Evolutionary conservation across 306 rosid genomes (phyloP), one percentile per base, ranked within the genome.

Genomic region (Fagus sylvatica): DNA sequence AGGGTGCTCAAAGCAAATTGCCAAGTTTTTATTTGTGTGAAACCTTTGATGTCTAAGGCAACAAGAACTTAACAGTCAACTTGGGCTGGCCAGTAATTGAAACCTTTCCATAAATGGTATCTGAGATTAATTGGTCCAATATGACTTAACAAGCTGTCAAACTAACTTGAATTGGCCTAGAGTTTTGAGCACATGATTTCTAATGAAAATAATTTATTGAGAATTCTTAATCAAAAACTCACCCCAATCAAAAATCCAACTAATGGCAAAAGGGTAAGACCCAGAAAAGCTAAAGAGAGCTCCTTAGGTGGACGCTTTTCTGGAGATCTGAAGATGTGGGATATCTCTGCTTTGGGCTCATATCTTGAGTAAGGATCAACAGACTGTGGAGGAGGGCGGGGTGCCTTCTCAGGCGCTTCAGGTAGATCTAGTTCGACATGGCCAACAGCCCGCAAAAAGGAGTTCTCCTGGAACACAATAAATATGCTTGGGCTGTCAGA

Each of bases 201-300:
- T 2, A 66, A 48, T 22, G 51, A 53, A 74, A 60, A 79, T 42
- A 65, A 72, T 66, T 54, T 33, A 77, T 11, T 4, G 43, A n/a
- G 49, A 54, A 33, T 17, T 19, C 12, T 53, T 72, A 39, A 11
- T n/a, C 7, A 42, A 66, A 75, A 76, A 87, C 97, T 88, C 88
- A 96, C 99, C 93, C 97, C 98, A 71, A 87, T 80, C 72, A 93
- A 89, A 87, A 96, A 89, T 78, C 90, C 98, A 76, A 96, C 53
- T 36, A 93, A 74, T 43, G 98, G 99, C 81, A 93, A 82, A 77
- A 91, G 36, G 69, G 86, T 86, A 77, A 96, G 84, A 81, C 91
- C 84, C 96, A 96, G 87, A 90, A 96, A 93, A 67, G 82, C 78
- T 57, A 96, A 88, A 79, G 99, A 91, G 83, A 96, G 96, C 70